Conservation (phyloP, 2,329 filamentous ascomycete genomes). For the Clonostachys solani region DNA sequence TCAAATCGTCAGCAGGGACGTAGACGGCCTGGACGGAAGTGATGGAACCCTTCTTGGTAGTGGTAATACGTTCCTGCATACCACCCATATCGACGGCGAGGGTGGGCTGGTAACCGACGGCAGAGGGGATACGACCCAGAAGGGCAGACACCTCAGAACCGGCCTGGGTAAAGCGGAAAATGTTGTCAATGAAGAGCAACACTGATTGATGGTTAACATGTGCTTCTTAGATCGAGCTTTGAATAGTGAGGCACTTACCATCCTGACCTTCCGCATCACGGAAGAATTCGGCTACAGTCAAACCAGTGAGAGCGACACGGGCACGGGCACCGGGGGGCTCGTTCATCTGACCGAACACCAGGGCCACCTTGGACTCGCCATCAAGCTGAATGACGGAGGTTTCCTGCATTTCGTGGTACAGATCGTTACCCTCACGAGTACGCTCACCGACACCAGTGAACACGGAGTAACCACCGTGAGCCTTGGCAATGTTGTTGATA, state of each 20-base stretch:
- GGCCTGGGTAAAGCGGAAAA: conserved; percentile 99
- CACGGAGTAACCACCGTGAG: conserved; percentile 99
- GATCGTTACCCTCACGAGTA: conserved; percentile 99
- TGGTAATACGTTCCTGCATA: conserved; percentile 99
- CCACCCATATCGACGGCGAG: conserved; percentile 98
- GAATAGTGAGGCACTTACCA: conserved; percentile 44
- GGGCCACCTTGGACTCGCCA: conserved; percentile 97
- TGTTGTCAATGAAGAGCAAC: conserved; percentile 99
- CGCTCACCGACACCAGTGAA: conserved; percentile 99
- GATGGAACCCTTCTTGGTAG: conserved; percentile 98
- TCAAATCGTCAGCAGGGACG: conserved; percentile 99
- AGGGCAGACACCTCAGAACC: conserved; percentile 99
- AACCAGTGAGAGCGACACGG: conserved; percentile 93
- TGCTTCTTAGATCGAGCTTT: neutral
- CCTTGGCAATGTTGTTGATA: conserved; percentile 99
- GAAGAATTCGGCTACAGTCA: conserved; percentile 82
- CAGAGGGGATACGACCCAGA: conserved; percentile 98
- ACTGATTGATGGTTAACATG: conserved; percentile 41
- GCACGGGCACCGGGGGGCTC: conserved; percentile 99
- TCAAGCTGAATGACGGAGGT: conserved; percentile 99
- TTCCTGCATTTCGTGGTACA: conserved; percentile 99
- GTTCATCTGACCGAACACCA: conserved; percentile 99
- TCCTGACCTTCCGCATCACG: conserved; percentile 75
- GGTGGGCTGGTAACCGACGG: conserved; percentile 99
- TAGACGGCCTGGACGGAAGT: conserved; percentile 99